Evolutionary conservation across 176 grass and related monocot genomes (phyloP), one percentile per base, ranked within the genome.

Genomic region (Triticum dicoccoides): DNA sequence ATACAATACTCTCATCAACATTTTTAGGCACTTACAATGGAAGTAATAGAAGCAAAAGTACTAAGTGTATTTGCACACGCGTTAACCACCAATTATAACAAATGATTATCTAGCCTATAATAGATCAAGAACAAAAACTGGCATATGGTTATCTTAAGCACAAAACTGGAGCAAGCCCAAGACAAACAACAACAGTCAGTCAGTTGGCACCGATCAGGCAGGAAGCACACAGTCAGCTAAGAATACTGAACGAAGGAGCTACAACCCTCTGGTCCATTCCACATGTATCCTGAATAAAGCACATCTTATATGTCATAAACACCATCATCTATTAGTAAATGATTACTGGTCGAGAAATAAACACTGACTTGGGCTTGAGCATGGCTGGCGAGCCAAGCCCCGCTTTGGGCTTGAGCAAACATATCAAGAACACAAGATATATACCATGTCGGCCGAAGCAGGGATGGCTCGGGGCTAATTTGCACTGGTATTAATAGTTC

Each of bases 1-100:
- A 80, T 29, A 29, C 30, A 32, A 1, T 58, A 58, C 54, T 54
- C 51, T 21, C 54, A 58, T 64, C 15, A 42, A 69, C 39, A 69
- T 66, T 81, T 79, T 81, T 73, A 73, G 4, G 78, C 32, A 59
- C 24, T 74, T 85, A 14, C 23, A 58, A 47, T 32, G 15, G 24
- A 18, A 74, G 24, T 73, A 65, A 73, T 4, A 72, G 10, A 89
- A 72, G 52, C 39, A 3, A 33, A 20, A 69, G 23, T 13, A 21
- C 7, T 82, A 82, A 69, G 77, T 24, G 63, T 61, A 4, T 54
- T 12, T 13, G 0, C 44, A 41, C 41, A 77, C 9, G 76, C 47
- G 63, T n/a, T 21, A 78, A 59, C 10, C 23, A 34, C n/a, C 15
- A 54, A 17, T 8, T 10, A 2, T 79, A 52, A 71, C 10, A 41